Conservation (phyloP, 257 asterid species). For the Solanum chiquidenum region DNA sequence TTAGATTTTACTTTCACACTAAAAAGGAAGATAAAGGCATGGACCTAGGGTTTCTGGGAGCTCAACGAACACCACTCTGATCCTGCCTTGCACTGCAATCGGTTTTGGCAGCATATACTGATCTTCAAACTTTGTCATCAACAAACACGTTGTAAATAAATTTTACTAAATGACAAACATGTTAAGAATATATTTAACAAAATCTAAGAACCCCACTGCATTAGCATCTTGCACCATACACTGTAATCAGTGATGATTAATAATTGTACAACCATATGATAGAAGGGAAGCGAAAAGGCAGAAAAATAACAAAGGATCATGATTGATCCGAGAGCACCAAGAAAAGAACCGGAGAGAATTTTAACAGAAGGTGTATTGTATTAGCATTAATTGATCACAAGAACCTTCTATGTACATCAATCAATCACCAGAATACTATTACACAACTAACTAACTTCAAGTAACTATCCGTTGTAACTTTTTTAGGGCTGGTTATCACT, state of each 20-base stretch:
- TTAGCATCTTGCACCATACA: not conserved
- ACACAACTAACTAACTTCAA: not conserved
- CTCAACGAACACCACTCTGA: not conserved
- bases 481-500: not conserved
- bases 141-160: not conserved
- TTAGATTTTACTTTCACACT: not conserved
- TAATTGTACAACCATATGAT: not conserved
- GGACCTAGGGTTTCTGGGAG: not conserved
- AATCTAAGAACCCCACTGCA: not conserved
- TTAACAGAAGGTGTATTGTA: not conserved
- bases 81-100: not conserved
- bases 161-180: not conserved
- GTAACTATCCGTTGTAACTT: not conserved
- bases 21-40: not conserved
- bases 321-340: not conserved
- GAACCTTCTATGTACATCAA: not conserved
- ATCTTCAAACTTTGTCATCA: not conserved
- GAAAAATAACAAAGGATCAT: not conserved
- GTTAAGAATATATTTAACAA: not conserved
- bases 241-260: not conserved
- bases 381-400: not conserved
- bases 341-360: not conserved
- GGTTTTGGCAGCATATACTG: not conserved
- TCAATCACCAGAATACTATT: not conserved
- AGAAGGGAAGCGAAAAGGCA: not conserved